These are phyloP conservation scores for Botrytis deweyae DNA, from an alignment of 2,329 filamentous ascomycete species.

Conservation along the genomic window DNA sequence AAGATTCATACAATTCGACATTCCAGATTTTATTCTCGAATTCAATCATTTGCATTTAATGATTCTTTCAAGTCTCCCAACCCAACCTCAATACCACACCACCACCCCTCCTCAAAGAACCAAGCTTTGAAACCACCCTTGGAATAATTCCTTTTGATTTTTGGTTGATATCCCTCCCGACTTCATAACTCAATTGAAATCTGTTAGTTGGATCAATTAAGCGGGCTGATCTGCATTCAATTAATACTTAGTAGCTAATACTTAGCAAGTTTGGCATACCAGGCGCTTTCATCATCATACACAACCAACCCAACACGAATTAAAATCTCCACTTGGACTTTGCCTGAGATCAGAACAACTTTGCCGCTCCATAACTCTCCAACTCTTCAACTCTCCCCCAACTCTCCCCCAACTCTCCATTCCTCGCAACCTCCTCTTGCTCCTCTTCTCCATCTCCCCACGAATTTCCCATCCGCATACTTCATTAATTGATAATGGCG, in stretches of 20 bases:
- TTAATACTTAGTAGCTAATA: conserved; percentile 10
- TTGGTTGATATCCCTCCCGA: background rate
- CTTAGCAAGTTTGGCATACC: conserved; percentile 13
- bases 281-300: conserved; percentile 1
- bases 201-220: conserved; percentile 6
- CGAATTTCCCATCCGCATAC: background rate
- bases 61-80: background rate
- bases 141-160: background rate
- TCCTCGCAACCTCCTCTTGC: conserved; percentile 11
- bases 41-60: background rate
- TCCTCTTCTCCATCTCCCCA: conserved; percentile 16
- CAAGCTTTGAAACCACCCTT: conserved; percentile 3
- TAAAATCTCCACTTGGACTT: conserved; percentile 14
- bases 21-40: background rate
- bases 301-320: conserved; percentile 9
- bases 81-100: background rate
- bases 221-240: conserved; percentile 21
- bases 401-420: no score
- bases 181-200: background rate
- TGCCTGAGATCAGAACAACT: background rate
- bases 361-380: conserved; percentile 4
- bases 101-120: background rate
- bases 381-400: conserved; percentile 2
- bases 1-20: background rate
- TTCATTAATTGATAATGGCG: conserved; percentile 36